Conservation (phyloP, 1,284 basidiomycete genomes). For the Ceratobasidium sp. region DNA sequence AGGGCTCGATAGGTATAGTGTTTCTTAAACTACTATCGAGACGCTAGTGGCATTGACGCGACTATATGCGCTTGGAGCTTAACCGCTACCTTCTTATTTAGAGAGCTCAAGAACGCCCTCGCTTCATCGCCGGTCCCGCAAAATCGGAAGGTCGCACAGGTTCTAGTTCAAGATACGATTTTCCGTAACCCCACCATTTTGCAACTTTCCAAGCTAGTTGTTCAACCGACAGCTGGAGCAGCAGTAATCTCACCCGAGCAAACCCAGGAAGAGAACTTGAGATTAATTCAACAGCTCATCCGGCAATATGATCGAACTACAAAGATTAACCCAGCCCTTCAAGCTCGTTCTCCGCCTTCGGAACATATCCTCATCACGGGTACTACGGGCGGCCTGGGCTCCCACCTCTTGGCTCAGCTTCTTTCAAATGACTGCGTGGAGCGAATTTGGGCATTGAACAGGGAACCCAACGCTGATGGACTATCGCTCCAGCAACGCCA, state of each 20-base stretch:
- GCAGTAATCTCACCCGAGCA: too few relatives aligned
- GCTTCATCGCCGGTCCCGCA: not conserved
- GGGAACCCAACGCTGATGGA: not conserved
- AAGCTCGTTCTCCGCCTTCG: not conserved
- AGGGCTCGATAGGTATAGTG: slow-evolving; percentile 36
- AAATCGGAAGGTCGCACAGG: not conserved
- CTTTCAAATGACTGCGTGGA: slow-evolving; percentile 44
- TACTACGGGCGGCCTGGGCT: slow-evolving; percentile 57
- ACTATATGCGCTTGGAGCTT: not conserved
- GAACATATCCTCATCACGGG: slow-evolving; percentile 57
- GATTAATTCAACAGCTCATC: too few relatives aligned
- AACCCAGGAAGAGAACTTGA: too few relatives aligned
- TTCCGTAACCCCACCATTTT: slow-evolving; percentile 1
- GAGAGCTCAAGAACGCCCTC: not conserved
- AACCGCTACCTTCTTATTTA: slow-evolving; percentile 11
- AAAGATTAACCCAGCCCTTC: not conserved
- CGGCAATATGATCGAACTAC: not conserved
- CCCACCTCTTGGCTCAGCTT: slow-evolving; percentile 53
- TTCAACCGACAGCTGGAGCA: not conserved
- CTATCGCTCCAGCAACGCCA: slow-evolving; percentile 38
- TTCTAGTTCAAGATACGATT: not conserved
- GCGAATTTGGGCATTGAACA: slow-evolving; percentile 46
- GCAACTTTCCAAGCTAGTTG: not conserved
- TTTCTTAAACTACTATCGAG: not conserved
- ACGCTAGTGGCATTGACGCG: not conserved